phyloP scores from a whole-genome alignment of 2,329 filamentous ascomycete species.

The Scedosporium dehoogii region DNA sequence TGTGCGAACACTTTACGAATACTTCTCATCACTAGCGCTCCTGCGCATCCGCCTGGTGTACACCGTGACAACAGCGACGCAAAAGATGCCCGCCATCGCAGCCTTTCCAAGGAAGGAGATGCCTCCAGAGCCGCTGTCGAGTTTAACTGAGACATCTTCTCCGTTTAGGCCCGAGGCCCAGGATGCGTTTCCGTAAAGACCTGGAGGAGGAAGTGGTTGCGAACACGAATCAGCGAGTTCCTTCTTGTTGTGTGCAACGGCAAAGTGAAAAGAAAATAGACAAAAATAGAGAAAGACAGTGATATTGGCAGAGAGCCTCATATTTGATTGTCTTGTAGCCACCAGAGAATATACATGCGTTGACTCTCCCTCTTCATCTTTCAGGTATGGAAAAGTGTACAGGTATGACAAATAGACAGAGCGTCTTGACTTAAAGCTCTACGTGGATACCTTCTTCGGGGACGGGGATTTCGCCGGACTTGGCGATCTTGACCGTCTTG shows the following conservation, averaged over 20 bases:
- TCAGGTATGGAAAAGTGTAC: not conserved
- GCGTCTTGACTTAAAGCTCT: slow-evolving; percentile 56
- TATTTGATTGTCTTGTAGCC: slow-evolving; percentile 7
- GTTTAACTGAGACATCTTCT: slow-evolving; percentile 19
- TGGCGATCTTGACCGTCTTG: slow-evolving; percentile 63
- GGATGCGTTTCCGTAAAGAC: slow-evolving; percentile 24
- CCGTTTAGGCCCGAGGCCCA: slow-evolving; percentile 26
- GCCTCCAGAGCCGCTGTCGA: slow-evolving; percentile 20
- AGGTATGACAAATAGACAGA: not conserved
- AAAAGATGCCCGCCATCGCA: slow-evolving; percentile 37
- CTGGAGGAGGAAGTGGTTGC: slow-evolving; percentile 16
- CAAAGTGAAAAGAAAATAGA: not conserved
- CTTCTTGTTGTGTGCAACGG: not conserved
- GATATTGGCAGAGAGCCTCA: slow-evolving; percentile 1
- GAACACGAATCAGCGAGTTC: slow-evolving; percentile 24
- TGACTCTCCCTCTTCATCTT: not conserved
- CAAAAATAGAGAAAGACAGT: not conserved
- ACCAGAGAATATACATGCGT: slow-evolving; percentile 2
- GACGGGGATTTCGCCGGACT: slow-evolving; percentile 76
- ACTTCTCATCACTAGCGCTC: slow-evolving; percentile 1
- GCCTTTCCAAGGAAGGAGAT: slow-evolving; percentile 39
- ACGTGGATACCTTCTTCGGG: slow-evolving; percentile 87
- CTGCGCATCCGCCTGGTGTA: slow-evolving; percentile 26
- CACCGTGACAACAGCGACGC: slow-evolving; percentile 29
- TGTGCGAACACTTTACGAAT: slow-evolving; percentile 2